phyloP scores from a whole-genome alignment of 2,329 filamentous ascomycete genomes.

The Sclerotinia nivalis region DNA sequence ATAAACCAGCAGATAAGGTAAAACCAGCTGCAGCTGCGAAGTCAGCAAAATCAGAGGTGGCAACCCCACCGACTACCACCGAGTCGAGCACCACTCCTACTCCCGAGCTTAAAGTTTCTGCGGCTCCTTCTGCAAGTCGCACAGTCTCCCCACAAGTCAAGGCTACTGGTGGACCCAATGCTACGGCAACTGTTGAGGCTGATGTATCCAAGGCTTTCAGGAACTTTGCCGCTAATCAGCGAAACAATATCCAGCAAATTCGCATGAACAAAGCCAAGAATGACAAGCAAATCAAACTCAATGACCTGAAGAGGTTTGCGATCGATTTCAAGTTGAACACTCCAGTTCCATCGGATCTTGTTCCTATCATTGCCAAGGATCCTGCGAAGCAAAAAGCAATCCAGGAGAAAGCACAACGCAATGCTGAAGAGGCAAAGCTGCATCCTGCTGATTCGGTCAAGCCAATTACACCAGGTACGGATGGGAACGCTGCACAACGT shows the following conservation, averaged over 20 bases:
- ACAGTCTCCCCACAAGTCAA: conserved; percentile 37
- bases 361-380: conserved; percentile 95
- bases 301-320: conserved; percentile 93
- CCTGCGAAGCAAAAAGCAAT: conserved; percentile 93
- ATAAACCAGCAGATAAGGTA: conserved; percentile 36
- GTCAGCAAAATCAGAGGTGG: conserved; percentile 32
- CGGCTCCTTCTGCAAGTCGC: conserved; percentile 42
- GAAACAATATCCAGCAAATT: conserved; percentile 56
- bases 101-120: conserved; percentile 34
- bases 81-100: conserved; percentile 35
- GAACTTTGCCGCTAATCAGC: conserved; percentile 60
- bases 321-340: conserved; percentile 92
- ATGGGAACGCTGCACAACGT: conserved; percentile 44
- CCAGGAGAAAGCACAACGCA: conserved; percentile 79
- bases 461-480: conserved; percentile 49
- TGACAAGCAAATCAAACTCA: conserved; percentile 90
- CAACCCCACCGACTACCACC: conserved; percentile 38
- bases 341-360: conserved; percentile 85
- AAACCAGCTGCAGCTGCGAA: conserved; percentile 34
- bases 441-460: conserved; percentile 48
- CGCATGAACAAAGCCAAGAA: conserved; percentile 60
- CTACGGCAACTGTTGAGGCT: conserved; percentile 60
- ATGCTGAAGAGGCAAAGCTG: conserved; percentile 63
- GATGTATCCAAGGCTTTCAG: conserved; percentile 66
- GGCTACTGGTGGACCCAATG: conserved; percentile 49